Conservation (phyloP, 306 rosid genomes). For the Gynostemma pentaphyllum region DNA sequence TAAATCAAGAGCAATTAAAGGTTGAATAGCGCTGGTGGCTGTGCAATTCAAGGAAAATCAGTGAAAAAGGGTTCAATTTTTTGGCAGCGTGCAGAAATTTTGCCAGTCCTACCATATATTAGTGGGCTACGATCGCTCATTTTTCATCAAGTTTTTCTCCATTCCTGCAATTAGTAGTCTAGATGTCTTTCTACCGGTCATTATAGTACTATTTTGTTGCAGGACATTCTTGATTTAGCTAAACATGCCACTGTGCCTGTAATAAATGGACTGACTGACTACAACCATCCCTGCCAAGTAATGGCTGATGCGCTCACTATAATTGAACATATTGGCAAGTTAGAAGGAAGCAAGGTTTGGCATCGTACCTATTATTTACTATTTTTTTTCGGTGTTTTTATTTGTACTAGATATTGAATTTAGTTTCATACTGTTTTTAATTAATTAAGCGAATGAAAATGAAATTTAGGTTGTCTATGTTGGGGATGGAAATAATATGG, state of each 20-base stretch:
- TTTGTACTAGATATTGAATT: background rate
- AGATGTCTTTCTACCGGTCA: background rate
- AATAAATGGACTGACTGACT: constrained; percentile 92
- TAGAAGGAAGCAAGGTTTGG: constrained; percentile 89
- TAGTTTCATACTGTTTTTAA: background rate
- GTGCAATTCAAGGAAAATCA: background rate
- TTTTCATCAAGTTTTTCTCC: background rate
- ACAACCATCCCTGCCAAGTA: constrained; percentile 93
- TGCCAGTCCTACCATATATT: background rate
- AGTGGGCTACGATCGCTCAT: background rate
- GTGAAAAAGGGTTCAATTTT: background rate
- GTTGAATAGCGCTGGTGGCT: background rate
- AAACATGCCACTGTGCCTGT: constrained; percentile 74
- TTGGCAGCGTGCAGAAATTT: background rate
- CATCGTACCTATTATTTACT: background rate
- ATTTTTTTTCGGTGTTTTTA: background rate
- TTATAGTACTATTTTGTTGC: constrained; percentile 12
- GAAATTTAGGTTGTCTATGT: constrained; percentile 75
- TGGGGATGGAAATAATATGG: constrained; percentile 97
- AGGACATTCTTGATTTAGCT: constrained; percentile 94
- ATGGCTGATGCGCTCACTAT: constrained; percentile 98
- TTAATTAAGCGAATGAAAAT: background rate
- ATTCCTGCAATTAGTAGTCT: background rate
- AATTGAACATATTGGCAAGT: constrained; percentile 67
- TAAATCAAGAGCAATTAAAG: background rate